phyloP scores from a whole-genome alignment of 2,329 filamentous ascomycete genomes.

The Ascochyta pisi region DNA sequence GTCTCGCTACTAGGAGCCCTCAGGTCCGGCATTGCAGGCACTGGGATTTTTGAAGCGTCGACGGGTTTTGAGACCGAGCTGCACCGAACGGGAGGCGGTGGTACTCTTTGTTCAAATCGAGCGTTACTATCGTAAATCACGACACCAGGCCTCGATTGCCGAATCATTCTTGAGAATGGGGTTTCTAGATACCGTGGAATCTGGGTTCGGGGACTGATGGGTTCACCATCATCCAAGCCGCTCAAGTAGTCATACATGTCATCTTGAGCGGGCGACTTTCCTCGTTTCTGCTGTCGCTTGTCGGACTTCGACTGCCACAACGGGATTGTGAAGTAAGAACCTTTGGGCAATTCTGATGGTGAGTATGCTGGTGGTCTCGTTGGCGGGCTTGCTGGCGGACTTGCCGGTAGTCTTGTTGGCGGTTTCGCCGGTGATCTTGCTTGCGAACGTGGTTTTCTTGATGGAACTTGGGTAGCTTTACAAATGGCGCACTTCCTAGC shows the following conservation, averaged over 20 bases:
- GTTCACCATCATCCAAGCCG: too few relatives aligned
- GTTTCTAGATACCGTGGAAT: background rate
- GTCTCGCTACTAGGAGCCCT: background rate
- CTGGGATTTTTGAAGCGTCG: background rate
- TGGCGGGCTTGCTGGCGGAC: background rate
- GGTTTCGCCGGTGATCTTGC: background rate
- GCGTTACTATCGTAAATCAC: background rate
- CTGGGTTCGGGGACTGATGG: background rate
- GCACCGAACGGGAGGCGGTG: background rate
- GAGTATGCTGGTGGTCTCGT: background rate
- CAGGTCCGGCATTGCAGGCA: background rate
- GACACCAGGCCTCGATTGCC: background rate
- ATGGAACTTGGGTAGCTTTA: background rate
- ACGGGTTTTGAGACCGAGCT: background rate
- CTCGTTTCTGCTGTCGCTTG: background rate
- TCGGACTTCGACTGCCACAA: background rate
- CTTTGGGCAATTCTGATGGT: background rate
- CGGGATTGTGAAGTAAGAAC: background rate
- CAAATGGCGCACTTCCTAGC: background rate
- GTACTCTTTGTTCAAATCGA: background rate
- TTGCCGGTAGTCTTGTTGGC: too few relatives aligned
- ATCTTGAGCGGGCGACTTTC: background rate
- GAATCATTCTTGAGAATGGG: background rate
- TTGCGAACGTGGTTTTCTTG: background rate
- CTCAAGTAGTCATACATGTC: background rate